A percentile compares a stretch with the other conserved stretches of the same genome.
Conservation (phyloP, 768 basidiomycete species). For the Hericium coralloides region DNA sequence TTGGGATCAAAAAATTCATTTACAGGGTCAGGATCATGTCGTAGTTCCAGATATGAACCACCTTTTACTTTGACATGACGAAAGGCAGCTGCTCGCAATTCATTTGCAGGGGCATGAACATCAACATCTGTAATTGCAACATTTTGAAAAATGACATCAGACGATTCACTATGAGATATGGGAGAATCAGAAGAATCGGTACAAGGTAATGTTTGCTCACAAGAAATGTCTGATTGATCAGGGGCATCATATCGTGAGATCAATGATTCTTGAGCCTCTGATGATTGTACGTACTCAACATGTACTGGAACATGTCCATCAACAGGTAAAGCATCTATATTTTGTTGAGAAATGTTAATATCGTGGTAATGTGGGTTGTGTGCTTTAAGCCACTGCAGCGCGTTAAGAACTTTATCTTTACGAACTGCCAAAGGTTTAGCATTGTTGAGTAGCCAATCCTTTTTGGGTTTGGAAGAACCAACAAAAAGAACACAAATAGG, state of each 20-base stretch:
- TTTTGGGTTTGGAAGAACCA: slow-evolving; percentile 20
- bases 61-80: slow-evolving; percentile 24
- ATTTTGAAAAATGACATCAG: slow-evolving; percentile 1
- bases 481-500: slow-evolving; percentile 34
- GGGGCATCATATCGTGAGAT: neutral
- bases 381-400: slow-evolving; percentile 27
- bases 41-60: slow-evolving; percentile 21
- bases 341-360: slow-evolving; percentile 18
- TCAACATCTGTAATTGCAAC: slow-evolving; percentile 24
- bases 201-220: too few species aligned
- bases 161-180: too few species aligned
- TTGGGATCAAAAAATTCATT: slow-evolving; percentile 29
- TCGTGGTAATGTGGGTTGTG: slow-evolving; percentile 28
- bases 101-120: slow-evolving; percentile 16
- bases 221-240: too few species aligned
- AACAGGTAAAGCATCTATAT: neutral
- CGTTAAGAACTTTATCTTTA: slow-evolving; percentile 21
- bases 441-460: slow-evolving; percentile 24
- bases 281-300: neutral
- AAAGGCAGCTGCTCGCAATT: slow-evolving; percentile 25
- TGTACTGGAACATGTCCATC: neutral
- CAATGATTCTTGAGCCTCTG: neutral
- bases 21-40: slow-evolving; percentile 22
- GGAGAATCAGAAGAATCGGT: too few species aligned
- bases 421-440: slow-evolving; percentile 28